These are phyloP conservation scores for Rossbeevera mucosa DNA, from an alignment of 768 basidiomycete genomes.

Conservation along the genomic window DNA sequence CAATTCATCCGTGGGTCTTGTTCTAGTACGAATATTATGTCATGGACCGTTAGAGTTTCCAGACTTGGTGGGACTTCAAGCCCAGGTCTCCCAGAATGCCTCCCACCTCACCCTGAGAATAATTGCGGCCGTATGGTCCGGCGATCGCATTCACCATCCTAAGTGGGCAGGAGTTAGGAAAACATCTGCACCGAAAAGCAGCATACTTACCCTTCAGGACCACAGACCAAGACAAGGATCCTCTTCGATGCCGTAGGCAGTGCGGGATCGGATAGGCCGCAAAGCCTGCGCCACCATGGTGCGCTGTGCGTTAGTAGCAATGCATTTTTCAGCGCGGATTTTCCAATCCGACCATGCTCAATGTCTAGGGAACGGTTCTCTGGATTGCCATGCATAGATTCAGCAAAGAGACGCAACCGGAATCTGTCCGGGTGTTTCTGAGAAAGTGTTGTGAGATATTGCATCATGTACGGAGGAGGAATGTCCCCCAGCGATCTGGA, in stretches of 20 bases:
- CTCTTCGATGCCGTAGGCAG: slow-evolving; percentile 29
- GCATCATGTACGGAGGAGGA: slow-evolving; percentile 61
- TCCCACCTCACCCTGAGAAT: slow-evolving; percentile 67
- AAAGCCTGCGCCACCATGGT: slow-evolving; percentile 31
- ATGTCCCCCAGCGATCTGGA: slow-evolving; percentile 59
- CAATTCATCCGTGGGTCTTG: not conserved
- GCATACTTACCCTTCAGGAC: slow-evolving; percentile 69
- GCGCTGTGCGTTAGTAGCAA: slow-evolving; percentile 29
- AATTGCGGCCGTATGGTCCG: slow-evolving; percentile 71
- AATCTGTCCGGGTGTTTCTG: slow-evolving; percentile 51
- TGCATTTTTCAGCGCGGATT: slow-evolving; percentile 41
- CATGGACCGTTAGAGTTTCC: slow-evolving; percentile 48
- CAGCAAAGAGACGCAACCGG: slow-evolving; percentile 59
- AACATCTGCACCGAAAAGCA: not conserved
- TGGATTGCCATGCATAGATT: slow-evolving; percentile 31
- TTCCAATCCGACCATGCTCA: slow-evolving; percentile 52
- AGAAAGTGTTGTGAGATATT: slow-evolving; percentile 48
- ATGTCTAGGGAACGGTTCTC: slow-evolving; percentile 25
- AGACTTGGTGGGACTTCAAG: slow-evolving; percentile 56
- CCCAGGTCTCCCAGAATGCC: slow-evolving; percentile 66
- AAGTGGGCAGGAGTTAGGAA: not conserved
- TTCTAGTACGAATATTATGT: not conserved
- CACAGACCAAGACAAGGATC: slow-evolving; percentile 71
- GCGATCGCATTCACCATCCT: slow-evolving; percentile 77
- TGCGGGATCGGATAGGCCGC: slow-evolving; percentile 8